Percentiles rank a stretch among this genome's conserved stretches.
These are phyloP conservation scores for Scolecobasidium constrictum DNA, from an alignment of 2,329 filamentous ascomycete species.

Conservation along the genomic window DNA sequence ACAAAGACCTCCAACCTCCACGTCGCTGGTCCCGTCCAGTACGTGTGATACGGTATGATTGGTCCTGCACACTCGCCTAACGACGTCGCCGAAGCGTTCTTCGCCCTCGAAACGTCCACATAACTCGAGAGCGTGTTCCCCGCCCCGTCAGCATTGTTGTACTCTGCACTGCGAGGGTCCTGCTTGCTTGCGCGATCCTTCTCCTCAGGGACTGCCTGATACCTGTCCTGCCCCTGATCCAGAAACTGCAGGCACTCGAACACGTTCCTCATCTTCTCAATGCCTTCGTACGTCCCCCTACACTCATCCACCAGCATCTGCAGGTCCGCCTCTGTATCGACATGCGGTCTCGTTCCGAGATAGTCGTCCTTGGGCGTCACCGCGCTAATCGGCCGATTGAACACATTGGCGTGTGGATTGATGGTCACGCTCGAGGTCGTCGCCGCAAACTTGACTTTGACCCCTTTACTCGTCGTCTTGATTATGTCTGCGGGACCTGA, in stretches of 20 bases:
- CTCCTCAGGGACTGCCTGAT: constrained; percentile 36
- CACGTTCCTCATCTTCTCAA: constrained; percentile 45
- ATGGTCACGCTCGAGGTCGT: constrained; percentile 32
- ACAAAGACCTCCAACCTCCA: constrained; percentile 47
- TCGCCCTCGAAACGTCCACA: constrained; percentile 19
- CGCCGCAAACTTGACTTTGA: constrained; percentile 32
- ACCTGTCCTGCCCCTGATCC: constrained; percentile 36
- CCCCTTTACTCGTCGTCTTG: constrained; percentile 28
- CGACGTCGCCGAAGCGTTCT: constrained; percentile 23
- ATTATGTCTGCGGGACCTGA: constrained; percentile 28
- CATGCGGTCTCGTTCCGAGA: constrained; percentile 38
- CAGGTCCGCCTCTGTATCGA: constrained; percentile 43
- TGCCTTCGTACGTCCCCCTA: constrained; percentile 38
- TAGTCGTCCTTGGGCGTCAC: constrained; percentile 42
- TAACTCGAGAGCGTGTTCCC: constrained; percentile 28
- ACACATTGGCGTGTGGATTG: constrained; percentile 42
- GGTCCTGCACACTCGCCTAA: constrained; percentile 43
- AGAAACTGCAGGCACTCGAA: constrained; percentile 42
- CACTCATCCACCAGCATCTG: constrained; percentile 42
- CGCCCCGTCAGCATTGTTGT: constrained; percentile 30
- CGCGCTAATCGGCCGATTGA: constrained; percentile 40
- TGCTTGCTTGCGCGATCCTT: constrained; percentile 29
- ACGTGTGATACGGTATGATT: constrained; percentile 45
- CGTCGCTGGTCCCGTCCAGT: constrained; percentile 46
- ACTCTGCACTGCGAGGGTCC: constrained; percentile 31